Evolutionary conservation across 2,329 filamentous ascomycete genomes (phyloP).

Genomic region (Pseudocercospora musae): DNA sequence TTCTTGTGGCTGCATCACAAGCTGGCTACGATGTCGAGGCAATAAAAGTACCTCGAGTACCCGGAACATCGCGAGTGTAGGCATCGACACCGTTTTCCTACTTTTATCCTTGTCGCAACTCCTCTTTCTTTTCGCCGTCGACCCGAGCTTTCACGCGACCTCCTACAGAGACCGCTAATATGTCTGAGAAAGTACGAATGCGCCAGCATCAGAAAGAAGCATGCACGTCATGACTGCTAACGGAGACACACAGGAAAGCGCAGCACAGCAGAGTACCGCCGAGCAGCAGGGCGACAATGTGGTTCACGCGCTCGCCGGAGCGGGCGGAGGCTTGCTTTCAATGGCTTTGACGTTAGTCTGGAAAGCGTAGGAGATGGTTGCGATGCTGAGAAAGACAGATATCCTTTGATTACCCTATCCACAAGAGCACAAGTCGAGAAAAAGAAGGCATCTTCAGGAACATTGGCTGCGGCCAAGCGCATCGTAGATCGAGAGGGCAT

Average conservation of each 20-base stretch:
- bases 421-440: constrained; percentile 98
- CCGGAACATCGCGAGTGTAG: constrained; percentile 6
- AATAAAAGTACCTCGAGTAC: neutral
- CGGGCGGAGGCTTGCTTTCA: constrained; percentile 88
- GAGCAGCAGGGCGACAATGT: constrained; percentile 93
- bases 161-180: constrained; percentile 4
- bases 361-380: constrained; percentile 14
- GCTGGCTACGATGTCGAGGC: constrained; percentile 1
- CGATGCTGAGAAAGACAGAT: constrained; percentile 59
- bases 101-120: constrained; percentile 2
- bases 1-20: constrained; percentile 6
- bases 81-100: neutral
- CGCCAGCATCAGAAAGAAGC: neutral
- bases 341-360: constrained; percentile 81
- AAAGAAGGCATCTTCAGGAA: constrained; percentile 81
- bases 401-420: constrained; percentile 94
- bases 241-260: constrained; percentile 4
- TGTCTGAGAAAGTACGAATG: constrained; percentile 16
- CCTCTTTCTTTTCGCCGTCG: constrained; percentile 10
- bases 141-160: neutral
- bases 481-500: constrained; percentile 92
- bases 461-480: constrained; percentile 74
- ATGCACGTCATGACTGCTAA: constrained; percentile 8
- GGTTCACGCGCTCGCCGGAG: constrained; percentile 87
- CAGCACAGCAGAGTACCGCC: constrained; percentile 52